A percentile compares a stretch with the other conserved stretches of the same genome.
phyloP scores from a whole-genome alignment of 345 rosid species.

The Tarenaya hassleriana region DNA sequence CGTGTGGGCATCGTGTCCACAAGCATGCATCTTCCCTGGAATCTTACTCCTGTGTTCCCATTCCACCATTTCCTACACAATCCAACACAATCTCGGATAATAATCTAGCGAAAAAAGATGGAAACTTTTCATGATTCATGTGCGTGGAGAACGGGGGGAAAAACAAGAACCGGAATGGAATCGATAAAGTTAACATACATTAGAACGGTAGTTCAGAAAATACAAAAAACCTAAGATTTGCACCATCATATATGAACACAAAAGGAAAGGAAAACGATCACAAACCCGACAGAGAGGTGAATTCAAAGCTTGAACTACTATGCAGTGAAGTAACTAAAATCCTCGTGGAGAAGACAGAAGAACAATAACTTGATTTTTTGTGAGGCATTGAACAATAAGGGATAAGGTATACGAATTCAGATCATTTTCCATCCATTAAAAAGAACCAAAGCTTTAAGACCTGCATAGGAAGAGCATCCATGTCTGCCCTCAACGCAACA shows the following conservation, averaged over 20 bases:
- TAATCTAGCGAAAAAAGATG: conserved; percentile 7
- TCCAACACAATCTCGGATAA: conserved; percentile 16
- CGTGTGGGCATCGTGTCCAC: conserved; percentile 91
- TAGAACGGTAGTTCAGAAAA: neutral
- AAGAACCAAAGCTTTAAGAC: conserved; percentile 27
- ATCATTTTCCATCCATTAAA: neutral
- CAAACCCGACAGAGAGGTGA: neutral
- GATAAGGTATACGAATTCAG: neutral
- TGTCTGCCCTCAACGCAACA: conserved; percentile 88
- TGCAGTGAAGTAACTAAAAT: neutral
- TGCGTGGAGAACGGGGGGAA: neutral
- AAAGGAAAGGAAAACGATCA: too few species aligned
- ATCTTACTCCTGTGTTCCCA: conserved; percentile 81
- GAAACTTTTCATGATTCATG: neutral
- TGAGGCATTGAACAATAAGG: neutral
- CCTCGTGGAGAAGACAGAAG: conserved; percentile 1
- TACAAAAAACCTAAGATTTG: too few species aligned
- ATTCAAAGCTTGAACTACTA: conserved; percentile 6
- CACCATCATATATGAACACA: too few species aligned
- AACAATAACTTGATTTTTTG: conserved; percentile 2
- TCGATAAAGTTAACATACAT: neutral
- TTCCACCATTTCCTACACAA: conserved; percentile 75
- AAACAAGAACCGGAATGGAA: neutral
- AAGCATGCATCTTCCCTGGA: conserved; percentile 85
- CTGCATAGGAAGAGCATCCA: conserved; percentile 97